These are phyloP conservation scores for Papiliotrema laurentii DNA, from an alignment of 1,284 basidiomycete species.

Conservation along the genomic window DNA sequence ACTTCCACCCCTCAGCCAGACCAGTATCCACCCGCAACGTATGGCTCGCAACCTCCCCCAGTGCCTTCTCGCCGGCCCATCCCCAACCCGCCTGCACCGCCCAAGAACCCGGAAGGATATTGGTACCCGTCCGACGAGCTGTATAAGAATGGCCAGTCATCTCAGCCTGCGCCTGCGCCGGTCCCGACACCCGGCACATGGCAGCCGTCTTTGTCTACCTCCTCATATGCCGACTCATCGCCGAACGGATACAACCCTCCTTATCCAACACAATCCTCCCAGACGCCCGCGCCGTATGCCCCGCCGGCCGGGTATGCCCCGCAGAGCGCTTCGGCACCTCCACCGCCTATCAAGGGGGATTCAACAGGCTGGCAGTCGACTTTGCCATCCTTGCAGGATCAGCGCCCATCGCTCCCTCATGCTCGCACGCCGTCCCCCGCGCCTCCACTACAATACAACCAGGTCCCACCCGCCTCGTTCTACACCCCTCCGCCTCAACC, in stretches of 20 bases:
- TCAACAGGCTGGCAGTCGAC: constrained; percentile 10
- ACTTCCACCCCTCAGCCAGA: constrained; percentile 1
- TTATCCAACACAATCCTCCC: not conserved
- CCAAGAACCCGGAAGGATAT: constrained; percentile 19
- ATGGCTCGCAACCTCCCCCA: constrained; percentile 16
- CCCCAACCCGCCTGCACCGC: constrained; percentile 24
- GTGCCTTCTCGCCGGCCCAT: constrained; percentile 17
- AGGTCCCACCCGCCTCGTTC: constrained; percentile 3
- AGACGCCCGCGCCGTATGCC: not conserved
- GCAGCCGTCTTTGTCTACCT: not conserved
- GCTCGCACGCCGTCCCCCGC: constrained; percentile 9
- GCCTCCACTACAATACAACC: constrained; percentile 5
- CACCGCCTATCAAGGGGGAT: not conserved
- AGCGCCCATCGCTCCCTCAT: not conserved
- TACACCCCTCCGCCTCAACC: not conserved
- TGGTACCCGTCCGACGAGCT: constrained; percentile 46
- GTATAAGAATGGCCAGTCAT: constrained; percentile 17
- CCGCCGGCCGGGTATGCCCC: no score
- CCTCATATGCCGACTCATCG: not conserved
- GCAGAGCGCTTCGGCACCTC: not conserved
- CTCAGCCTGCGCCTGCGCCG: not conserved
- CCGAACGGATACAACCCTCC: no score
- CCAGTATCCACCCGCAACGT: constrained; percentile 6
- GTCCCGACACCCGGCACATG: not conserved
- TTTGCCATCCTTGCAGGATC: constrained; percentile 4